Percentiles rank a stretch among this genome's conserved stretches.
These are phyloP conservation scores for Penicillium corylophilum DNA, from an alignment of 2,329 filamentous ascomycete species.

Conservation along the genomic window DNA sequence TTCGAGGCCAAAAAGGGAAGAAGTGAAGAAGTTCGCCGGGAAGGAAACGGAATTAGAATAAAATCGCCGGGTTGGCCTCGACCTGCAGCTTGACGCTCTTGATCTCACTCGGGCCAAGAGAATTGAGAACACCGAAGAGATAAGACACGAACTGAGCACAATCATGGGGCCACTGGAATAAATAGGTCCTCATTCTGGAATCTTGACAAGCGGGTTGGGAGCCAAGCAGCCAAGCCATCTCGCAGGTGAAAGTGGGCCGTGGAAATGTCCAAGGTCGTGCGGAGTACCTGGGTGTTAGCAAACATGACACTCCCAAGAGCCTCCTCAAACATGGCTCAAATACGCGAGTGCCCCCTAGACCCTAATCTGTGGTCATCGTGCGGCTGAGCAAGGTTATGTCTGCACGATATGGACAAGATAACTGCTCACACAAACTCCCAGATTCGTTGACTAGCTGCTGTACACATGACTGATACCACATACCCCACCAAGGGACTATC, in stretches of 20 bases:
- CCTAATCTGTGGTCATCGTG: background rate
- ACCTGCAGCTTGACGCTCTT: background rate
- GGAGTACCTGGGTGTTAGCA: background rate
- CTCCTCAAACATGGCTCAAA: background rate
- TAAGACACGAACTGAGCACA: background rate
- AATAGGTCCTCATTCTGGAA: background rate
- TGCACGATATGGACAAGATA: background rate
- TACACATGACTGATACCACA: conserved; percentile 5
- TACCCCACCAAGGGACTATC: background rate
- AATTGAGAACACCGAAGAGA: background rate
- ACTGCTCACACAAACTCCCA: background rate
- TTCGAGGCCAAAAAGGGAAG: too few species aligned
- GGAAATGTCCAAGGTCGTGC: background rate
- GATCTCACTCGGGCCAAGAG: background rate
- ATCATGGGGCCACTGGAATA: background rate
- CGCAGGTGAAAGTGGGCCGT: background rate
- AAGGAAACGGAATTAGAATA: too few species aligned
- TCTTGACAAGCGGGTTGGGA: conserved; percentile 6
- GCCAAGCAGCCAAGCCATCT: conserved; percentile 5
- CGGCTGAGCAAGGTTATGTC: background rate
- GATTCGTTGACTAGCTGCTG: conserved; percentile 2
- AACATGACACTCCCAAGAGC: conserved; percentile 6
- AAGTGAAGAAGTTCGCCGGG: too few species aligned
- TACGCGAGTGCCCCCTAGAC: background rate
- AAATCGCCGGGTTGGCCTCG: background rate